phyloP scores from a whole-genome alignment of 2,329 filamentous ascomycete genomes.

The Aspergillus sp. region DNA sequence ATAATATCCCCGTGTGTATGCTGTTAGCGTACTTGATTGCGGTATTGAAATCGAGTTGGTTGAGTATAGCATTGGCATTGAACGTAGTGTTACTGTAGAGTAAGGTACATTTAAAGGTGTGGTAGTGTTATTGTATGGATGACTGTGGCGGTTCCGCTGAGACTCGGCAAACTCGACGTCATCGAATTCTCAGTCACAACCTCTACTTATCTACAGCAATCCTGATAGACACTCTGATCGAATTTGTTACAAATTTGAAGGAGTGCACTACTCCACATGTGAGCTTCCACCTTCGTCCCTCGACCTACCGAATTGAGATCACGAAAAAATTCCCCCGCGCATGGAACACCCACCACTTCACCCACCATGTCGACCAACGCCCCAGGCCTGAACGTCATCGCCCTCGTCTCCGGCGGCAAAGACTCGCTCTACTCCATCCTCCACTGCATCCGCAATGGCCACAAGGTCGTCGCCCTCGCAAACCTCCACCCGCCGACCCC shows the following conservation, averaged over 20 bases:
- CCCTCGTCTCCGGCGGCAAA: slow-evolving; percentile 92
- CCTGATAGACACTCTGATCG: no score
- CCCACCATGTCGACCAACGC: slow-evolving; percentile 35
- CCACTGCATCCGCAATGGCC: slow-evolving; percentile 83
- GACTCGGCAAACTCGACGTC: no score
- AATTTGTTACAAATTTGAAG: no score
- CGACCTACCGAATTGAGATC: neutral
- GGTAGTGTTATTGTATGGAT: no score
- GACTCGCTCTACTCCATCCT: slow-evolving; percentile 93
- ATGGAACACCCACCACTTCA: neutral
- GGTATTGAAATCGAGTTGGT: slow-evolving; percentile 5
- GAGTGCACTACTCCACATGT: neutral
- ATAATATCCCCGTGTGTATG: slow-evolving; percentile 17
- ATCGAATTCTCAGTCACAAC: no score
- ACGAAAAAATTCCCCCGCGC: neutral
- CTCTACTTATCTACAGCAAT: no score
- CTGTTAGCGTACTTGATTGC: slow-evolving; percentile 15
- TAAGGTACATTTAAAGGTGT: no score
- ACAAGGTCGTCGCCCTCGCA: slow-evolving; percentile 80
- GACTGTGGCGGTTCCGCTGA: no score
- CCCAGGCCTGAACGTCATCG: slow-evolving; percentile 70
- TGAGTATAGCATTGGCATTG: no score
- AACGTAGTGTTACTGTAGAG: no score
- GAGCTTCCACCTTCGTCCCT: no score
- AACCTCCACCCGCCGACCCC: slow-evolving; percentile 66